Percentiles rank a stretch among this genome's conserved stretches.
phyloP scores from a whole-genome alignment of 257 asterid species.

The Ajuga chamaepitys region DNA sequence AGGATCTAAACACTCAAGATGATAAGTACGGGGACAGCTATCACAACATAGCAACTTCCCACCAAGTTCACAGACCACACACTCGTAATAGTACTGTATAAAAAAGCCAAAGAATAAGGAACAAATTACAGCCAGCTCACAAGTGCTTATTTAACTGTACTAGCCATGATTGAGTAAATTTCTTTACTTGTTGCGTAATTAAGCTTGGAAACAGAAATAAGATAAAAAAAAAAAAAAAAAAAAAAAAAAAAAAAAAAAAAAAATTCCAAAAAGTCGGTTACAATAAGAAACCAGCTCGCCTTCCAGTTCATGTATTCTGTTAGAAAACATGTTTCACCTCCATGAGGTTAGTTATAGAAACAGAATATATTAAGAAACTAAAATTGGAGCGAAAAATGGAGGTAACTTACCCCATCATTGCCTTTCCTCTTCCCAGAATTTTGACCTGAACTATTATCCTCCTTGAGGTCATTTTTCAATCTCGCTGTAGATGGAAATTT shows the following conservation, averaged over 20 bases:
- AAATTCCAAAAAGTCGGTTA: too few species aligned
- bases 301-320: too few species aligned
- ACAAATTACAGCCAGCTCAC: conserved; percentile 18
- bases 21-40: conserved; percentile 75
- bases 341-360: conserved; percentile 1
- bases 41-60: conserved; percentile 83
- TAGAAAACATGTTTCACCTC: too few species aligned
- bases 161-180: conserved; percentile 5
- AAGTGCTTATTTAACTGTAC: conserved; percentile 4
- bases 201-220: background rate
- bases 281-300: too few species aligned
- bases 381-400: conserved; percentile 1
- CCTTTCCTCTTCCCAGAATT: conserved; percentile 63
- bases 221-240: background rate
- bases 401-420: conserved; percentile 67
- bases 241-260: background rate
- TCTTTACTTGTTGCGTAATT: background rate
- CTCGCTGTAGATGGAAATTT: conserved; percentile 33
- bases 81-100: conserved; percentile 68
- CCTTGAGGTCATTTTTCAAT: conserved; percentile 28
- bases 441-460: conserved; percentile 29
- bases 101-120: conserved; percentile 8
- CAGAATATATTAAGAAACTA: background rate
- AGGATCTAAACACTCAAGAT: conserved; percentile 73
- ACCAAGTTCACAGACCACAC: conserved; percentile 78